These are phyloP conservation scores for Mallotus japonicus DNA, from an alignment of 441 rosid species.

Conservation along the genomic window DNA sequence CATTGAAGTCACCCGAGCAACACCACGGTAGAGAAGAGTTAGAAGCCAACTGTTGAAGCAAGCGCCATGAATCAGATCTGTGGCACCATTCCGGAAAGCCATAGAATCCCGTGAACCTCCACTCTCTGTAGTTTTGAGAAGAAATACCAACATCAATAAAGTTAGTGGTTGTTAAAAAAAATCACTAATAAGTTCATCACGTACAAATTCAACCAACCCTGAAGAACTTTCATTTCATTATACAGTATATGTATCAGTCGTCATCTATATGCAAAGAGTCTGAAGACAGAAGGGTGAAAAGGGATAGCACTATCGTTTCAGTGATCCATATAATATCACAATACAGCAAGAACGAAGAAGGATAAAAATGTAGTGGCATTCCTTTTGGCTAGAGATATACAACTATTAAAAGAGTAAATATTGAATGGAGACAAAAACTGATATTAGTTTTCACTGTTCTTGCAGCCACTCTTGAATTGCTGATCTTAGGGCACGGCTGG, in stretches of 20 bases:
- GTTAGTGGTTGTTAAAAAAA: no score
- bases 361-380: neutral
- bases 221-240: no score
- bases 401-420: conserved; percentile 3
- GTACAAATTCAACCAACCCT: no score
- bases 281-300: neutral
- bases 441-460: conserved; percentile 18
- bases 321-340: neutral
- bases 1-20: no score
- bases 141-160: no score
- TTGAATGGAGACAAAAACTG: neutral
- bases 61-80: no score
- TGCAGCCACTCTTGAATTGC: conserved; percentile 70
- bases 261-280: neutral
- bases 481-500: conserved; percentile 83
- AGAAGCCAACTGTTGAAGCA: no score
- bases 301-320: neutral
- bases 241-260: neutral
- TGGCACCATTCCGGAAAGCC: no score
- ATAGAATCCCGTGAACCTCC: no score
- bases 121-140: no score
- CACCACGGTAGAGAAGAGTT: no score
- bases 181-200: no score
- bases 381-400: neutral
- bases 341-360: neutral